Conservation (phyloP, 2,329 filamentous ascomycete species). For the Dothidotthia symphoricarpi region DNA sequence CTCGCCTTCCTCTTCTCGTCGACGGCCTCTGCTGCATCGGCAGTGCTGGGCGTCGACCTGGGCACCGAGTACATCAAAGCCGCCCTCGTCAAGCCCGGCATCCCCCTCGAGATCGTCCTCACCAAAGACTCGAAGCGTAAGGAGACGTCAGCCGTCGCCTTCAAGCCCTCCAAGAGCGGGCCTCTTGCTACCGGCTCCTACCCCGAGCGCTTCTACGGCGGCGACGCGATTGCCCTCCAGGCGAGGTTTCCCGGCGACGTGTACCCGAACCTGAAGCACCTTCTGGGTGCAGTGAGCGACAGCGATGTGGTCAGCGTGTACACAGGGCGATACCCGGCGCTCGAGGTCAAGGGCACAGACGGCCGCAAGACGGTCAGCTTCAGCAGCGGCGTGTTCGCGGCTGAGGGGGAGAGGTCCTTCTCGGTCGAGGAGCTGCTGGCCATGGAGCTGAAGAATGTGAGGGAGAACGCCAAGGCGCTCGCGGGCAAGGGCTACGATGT, state of each 20-base stretch:
- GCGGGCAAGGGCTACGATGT: slow-evolving; percentile 74
- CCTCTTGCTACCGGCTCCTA: slow-evolving; percentile 59
- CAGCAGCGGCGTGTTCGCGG: slow-evolving; percentile 70
- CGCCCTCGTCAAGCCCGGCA: slow-evolving; percentile 90
- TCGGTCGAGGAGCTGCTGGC: slow-evolving; percentile 90
- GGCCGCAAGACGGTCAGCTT: slow-evolving; percentile 70
- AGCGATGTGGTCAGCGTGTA: slow-evolving; percentile 68
- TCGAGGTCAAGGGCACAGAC: slow-evolving; percentile 63
- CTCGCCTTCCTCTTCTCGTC: slow-evolving; percentile 56
- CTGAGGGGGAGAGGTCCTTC: slow-evolving; percentile 60
- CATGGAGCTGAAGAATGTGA: slow-evolving; percentile 93
- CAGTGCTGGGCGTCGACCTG: slow-evolving; percentile 88
- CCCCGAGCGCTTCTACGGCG: slow-evolving; percentile 88
- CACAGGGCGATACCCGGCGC: slow-evolving; percentile 70
- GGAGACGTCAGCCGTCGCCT: slow-evolving; percentile 85
- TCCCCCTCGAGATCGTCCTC: slow-evolving; percentile 94
- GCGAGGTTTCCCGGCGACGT: slow-evolving; percentile 89
- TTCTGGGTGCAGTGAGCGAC: slow-evolving; percentile 69
- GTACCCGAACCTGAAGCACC: slow-evolving; percentile 87
- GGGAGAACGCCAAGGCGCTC: slow-evolving; percentile 79
- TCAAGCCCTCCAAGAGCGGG: slow-evolving; percentile 76
- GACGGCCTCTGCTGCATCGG: slow-evolving; percentile 63
- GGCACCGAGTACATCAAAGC: slow-evolving; percentile 98
- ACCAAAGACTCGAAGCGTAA: slow-evolving; percentile 98
- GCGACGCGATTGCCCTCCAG: slow-evolving; percentile 82